These are phyloP conservation scores for Madurella fahalii DNA, from an alignment of 2,329 filamentous ascomycete genomes.

Conservation along the genomic window DNA sequence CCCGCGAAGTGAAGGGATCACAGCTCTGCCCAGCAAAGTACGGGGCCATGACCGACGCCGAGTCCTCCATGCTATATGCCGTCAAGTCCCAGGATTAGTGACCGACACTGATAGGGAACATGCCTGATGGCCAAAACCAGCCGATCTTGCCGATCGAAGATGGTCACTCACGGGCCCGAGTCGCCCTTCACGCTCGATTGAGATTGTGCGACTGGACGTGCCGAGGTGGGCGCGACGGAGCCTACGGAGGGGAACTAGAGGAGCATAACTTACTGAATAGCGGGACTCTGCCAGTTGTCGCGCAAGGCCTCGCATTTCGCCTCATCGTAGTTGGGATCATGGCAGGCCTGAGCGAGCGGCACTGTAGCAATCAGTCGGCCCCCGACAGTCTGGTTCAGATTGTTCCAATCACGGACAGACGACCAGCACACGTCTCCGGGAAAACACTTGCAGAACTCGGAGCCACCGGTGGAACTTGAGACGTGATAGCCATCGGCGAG, in stretches of 20 bases:
- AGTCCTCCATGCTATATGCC: slow-evolving; percentile 25
- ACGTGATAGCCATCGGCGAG: slow-evolving; percentile 3
- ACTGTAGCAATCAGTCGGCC: slow-evolving; percentile 46
- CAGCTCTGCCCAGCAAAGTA: slow-evolving; percentile 40
- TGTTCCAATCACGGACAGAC: slow-evolving; percentile 36
- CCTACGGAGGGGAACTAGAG: no score
- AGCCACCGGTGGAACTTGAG: not conserved
- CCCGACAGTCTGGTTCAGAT: slow-evolving; percentile 45
- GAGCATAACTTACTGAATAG: slow-evolving; percentile 42
- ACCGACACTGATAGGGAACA: no score
- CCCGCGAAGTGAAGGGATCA: slow-evolving; percentile 32
- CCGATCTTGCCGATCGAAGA: no score
- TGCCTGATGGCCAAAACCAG: no score
- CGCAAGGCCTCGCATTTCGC: slow-evolving; percentile 40
- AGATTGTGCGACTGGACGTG: no score
- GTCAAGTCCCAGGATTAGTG: slow-evolving; percentile 5
- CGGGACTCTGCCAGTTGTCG: slow-evolving; percentile 41
- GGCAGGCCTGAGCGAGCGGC: slow-evolving; percentile 37
- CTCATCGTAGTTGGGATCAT: slow-evolving; percentile 42
- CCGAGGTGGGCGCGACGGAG: no score
- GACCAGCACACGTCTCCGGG: slow-evolving; percentile 51
- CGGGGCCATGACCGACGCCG: slow-evolving; percentile 35
- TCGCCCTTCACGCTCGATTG: no score
- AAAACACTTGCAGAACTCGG: slow-evolving; percentile 39
- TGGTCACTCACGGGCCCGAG: no score